A percentile compares a stretch with the other conserved stretches of the same genome.
Conservation (phyloP, 2,329 filamentous ascomycete genomes). For the Sphaerulina musiva region DNA sequence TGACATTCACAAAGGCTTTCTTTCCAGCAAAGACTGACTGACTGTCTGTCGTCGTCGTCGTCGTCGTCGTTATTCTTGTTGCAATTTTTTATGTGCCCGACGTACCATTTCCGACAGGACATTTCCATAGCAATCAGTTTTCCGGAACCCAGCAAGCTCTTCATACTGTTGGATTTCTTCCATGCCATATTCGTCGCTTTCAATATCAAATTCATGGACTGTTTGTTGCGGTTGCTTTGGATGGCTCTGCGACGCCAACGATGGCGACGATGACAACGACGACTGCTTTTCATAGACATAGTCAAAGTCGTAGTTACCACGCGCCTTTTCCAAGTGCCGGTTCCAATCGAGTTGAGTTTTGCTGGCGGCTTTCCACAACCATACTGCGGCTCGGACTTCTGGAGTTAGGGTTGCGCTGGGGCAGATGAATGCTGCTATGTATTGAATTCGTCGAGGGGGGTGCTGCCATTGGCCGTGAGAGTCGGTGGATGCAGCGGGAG, state of each 20-base stretch:
- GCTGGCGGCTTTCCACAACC: constrained; percentile 22
- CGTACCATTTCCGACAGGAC: constrained; percentile 14
- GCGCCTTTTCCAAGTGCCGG: constrained; percentile 7
- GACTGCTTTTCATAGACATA: no score
- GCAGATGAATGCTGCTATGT: constrained; percentile 18
- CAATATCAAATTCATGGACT: not conserved
- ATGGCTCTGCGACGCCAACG: no score
- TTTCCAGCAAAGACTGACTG: not conserved
- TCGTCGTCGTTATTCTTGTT: not conserved
- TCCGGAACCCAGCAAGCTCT: constrained; percentile 9
- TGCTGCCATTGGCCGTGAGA: constrained; percentile 17
- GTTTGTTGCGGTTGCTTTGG: no score
- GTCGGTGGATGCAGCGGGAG: constrained; percentile 13
- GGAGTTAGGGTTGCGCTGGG: constrained; percentile 15
- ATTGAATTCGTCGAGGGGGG: constrained; percentile 20
- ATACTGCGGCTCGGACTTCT: constrained; percentile 18
- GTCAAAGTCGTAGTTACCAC: not conserved
- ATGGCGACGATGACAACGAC: no score
- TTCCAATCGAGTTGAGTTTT: constrained; percentile 20
- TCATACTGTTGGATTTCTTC: constrained; percentile 11
- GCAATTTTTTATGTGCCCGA: not conserved
- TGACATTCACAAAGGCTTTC: not conserved
- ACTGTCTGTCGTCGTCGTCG: not conserved
- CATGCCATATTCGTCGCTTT: constrained; percentile 6
- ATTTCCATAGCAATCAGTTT: constrained; percentile 19